Base-by-base conservation (phyloP, 1,284 basidiomycete species). In the Rhodotorula mucilaginosa region DNA sequence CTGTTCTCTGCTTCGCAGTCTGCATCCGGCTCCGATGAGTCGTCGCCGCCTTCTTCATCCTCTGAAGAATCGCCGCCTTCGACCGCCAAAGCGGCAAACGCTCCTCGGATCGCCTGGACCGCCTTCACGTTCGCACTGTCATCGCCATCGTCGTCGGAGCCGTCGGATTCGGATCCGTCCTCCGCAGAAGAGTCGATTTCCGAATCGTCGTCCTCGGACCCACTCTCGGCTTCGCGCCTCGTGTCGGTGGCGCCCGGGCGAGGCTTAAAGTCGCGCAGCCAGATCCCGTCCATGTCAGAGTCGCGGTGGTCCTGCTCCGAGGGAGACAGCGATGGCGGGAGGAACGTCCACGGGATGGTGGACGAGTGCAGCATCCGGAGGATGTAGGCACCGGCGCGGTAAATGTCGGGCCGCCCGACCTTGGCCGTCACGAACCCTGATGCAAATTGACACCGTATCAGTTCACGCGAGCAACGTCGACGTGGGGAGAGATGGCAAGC, bases 361-460 rank as follows among this genome's bases (percentile, higher is more conserved):
- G 72, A 76, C 61, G 79, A 68, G 29, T 80, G 77, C 44, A 79
- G 72, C 23, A 68, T 75, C 47, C 80, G 77, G 67, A 77, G 74
- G 16, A 88, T 89, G 31, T 88, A 86, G 79, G 96, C 94, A 26
- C 92, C 94, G 2, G 93, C 92, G 60, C 94, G 86, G 79, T 92
- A 90, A 26, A 90, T 83, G 82, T 97, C 94, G 13, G 92, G 90
- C 69, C 94, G 81, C 10, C 92, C 93, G 23, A 91, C 90, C 80
- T 93, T 91, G 16, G 94, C 93, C 58, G 93, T 97, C 52, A 93
- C 70, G 68, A 75, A 79, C 34, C 65, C 76, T 73, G 64, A n/a
- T 18, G 7, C 12, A 10, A 15, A 15, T 4, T 8, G 26, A 16
- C 16, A 19, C 12, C 13, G 29, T 34, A 15, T 56, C 13, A 29